Base-by-base conservation (phyloP, 257 asterid species). In the Jaltomata sinuosa region DNA sequence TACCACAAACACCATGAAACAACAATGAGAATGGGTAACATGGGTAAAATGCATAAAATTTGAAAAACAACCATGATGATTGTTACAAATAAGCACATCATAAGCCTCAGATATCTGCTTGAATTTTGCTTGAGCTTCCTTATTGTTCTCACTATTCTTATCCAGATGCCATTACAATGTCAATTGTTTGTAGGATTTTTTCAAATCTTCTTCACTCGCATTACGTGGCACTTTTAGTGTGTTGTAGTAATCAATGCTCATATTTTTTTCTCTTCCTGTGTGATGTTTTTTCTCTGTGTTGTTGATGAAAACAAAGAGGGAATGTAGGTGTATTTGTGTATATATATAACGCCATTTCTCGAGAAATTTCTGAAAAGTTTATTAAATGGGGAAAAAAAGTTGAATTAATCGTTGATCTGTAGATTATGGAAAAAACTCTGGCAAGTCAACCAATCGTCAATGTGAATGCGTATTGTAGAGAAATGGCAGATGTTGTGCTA, bases 151-250 rank as follows among this genome's bases (percentile, higher is more conserved):
- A 11, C 90, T 89, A 85, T 97, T 94, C 94, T 95, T 97, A 62
- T 97, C 99, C 67, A 99, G 99, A 84, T 97, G 99, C 97, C 97
- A 95, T 67, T 92, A 94, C 99, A 97, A 95, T 11, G 98, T 99
- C 85, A 97, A 77, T 53, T 91, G 89, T 92, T 90, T 91, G 91
- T 94, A 97, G 3, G 99, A 91, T 87, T 87, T 97, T 93, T 94
- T 95, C 84, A 97, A 68, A 71, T 95, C 99, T 72, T 94, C 99
- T 8, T 92, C 99, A 29, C 90, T 87, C 2, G 98, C 97, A 74
- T 89, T 86, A 36, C 86, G 88, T 12, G 96, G 82, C 5, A 97
- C 93, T 86, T 89, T 95, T 87, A 97, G 89, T 16, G 91, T 82
- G 80, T 91, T 91, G 89, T 94, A 97, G 84, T 97, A 95, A 89